Base-by-base conservation (phyloP, 73 alveolate genomes). In the Blepharisma stoltei region DNA sequence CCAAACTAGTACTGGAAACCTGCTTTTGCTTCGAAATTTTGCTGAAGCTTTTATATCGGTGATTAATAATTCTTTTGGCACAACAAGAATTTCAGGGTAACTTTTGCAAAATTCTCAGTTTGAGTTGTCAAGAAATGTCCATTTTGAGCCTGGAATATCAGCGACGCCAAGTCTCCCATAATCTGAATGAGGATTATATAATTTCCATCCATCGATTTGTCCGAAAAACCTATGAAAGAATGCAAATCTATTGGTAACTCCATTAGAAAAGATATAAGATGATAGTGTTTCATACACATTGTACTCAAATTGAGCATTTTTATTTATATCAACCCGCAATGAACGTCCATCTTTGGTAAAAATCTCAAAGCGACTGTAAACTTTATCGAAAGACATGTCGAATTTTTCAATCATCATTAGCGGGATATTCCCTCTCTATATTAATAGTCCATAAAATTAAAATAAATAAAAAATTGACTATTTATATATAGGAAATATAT, bases 1-100 rank as follows among this genome's bases (percentile, higher is more conserved):
- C 80, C 82, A 93, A 41, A 92, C 87, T 69, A 93, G 83, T 9
- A 88, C 86, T 6, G 97, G 98, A 14, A 93, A 87, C 38, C 98
- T 32, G 32, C 76, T 60, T 54, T 88, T 90, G 44, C 96, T 85
- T 66, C 98, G 54, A 69, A 80, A 85, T 54, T 79, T 73, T 4
- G 95, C 77, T 25, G 93, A 84, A 48, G 67, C 73, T 66, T 54
- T 81, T 60, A 91, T 67, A 48, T 80, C 87, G 43, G 71, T 48
- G 55, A 85, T 92, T 6, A 83, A 65, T 66, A 90, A 67, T 8
- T 78, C 43, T 21, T 71, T 21, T 25, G 98, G 98, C 23, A 88
- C 89, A 48, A 87, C 87, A 55, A 83, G 83, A 67, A 84, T 70
- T n/a, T 82, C 76, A 3, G 98, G 98, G 70, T 93, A 93, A n/a